phyloP scores from a whole-genome alignment of 23 red algal species.

The Gracilariopsis chorda region DNA sequence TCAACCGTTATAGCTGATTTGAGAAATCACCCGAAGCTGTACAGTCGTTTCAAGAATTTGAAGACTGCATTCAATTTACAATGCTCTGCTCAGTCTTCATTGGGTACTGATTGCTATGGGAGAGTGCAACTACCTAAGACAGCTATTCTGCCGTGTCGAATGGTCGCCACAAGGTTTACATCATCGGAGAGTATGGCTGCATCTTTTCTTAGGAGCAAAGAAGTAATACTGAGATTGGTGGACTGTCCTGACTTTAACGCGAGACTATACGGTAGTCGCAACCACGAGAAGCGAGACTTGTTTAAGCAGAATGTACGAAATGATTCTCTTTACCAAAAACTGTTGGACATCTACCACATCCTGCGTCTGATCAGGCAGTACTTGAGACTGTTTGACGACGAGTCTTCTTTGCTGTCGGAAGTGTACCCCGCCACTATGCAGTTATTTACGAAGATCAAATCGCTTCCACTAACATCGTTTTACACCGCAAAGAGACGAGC shows the following conservation, averaged over 20 bases:
- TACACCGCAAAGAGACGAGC: background rate
- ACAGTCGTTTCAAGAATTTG: background rate
- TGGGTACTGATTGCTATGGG: background rate
- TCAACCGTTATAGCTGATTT: background rate
- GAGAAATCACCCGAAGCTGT: background rate
- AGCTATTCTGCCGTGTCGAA: background rate
- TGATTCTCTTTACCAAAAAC: background rate
- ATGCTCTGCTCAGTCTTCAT: background rate
- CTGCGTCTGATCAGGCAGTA: background rate
- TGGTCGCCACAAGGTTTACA: background rate
- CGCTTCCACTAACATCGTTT: background rate
- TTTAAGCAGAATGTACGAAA: background rate
- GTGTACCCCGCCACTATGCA: background rate
- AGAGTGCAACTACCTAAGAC: background rate
- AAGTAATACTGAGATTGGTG: background rate
- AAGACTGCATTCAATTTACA: background rate
- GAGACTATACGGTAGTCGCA: background rate
- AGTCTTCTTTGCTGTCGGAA: background rate
- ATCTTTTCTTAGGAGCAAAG: background rate
- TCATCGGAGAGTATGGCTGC: background rate
- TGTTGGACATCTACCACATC: background rate
- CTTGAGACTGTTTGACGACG: background rate
- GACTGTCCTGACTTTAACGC: background rate
- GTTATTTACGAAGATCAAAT: background rate
- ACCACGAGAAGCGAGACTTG: background rate